Percentiles rank a stretch among this genome's conserved stretches.
Evolutionary conservation across 148 eudicot species (phyloP).

Genomic region (Beta vulgaris): DNA sequence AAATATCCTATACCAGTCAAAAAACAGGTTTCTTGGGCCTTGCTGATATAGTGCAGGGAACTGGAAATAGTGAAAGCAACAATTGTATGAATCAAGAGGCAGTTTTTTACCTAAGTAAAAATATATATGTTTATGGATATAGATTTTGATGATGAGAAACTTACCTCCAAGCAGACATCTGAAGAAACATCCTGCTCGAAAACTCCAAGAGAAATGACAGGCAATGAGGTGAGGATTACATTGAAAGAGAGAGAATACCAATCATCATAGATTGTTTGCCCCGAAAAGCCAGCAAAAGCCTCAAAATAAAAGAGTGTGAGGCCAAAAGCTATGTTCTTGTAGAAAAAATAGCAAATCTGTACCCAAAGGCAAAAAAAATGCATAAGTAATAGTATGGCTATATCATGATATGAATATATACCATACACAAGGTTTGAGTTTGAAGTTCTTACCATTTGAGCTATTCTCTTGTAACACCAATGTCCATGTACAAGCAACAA

Average conservation of each 20-base stretch:
- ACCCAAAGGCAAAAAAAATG: constrained; percentile 18
- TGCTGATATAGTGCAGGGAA: constrained; percentile 92
- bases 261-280: constrained; percentile 84
- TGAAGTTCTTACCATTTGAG: constrained; percentile 73
- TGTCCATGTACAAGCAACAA: constrained; percentile 94
- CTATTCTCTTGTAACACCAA: constrained; percentile 97
- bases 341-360: constrained; percentile 95
- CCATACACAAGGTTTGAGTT: not conserved
- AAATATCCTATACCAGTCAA: constrained; percentile 77
- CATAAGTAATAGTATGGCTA: not conserved
- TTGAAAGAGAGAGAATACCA: constrained; percentile 86
- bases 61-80: constrained; percentile 35
- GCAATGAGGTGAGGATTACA: constrained; percentile 82
- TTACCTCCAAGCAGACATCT: constrained; percentile 84
- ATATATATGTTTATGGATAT: not conserved
- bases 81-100: too few species aligned
- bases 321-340: constrained; percentile 93
- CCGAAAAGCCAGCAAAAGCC: constrained; percentile 86
- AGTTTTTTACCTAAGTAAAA: too few species aligned
- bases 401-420: not conserved
- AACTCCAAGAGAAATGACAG: constrained; percentile 89
- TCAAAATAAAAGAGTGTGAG: constrained; percentile 93
- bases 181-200: constrained; percentile 94
- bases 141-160: constrained; percentile 22
- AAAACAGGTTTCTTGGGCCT: constrained; percentile 83